Conservation (phyloP, 2,329 filamentous ascomycete genomes). For the Cryphonectria naterciae region DNA sequence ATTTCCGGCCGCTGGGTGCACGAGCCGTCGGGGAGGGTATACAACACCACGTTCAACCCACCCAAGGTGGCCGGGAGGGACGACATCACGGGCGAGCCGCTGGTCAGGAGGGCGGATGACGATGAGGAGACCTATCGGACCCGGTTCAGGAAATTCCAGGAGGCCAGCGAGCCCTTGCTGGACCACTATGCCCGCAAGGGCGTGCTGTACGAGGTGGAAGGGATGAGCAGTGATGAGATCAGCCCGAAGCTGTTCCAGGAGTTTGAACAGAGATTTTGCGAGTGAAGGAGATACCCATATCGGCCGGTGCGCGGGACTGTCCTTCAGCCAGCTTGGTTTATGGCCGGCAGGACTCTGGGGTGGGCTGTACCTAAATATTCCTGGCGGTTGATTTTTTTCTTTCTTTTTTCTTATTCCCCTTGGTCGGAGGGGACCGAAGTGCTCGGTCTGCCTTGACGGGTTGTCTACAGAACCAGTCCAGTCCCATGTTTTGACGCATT, state of each 20-base stretch:
- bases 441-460: conserved; percentile 11
- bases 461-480: not conserved
- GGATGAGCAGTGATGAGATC: conserved; percentile 93
- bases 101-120: conserved; percentile 85
- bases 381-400: conserved; percentile 1
- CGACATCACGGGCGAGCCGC: conserved; percentile 85
- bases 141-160: conserved; percentile 80
- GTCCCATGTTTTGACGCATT: not conserved
- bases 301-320: not conserved
- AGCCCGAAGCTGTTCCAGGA: conserved; percentile 84
- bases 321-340: not conserved
- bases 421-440: conserved; percentile 15
- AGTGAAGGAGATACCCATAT: conserved; percentile 17
- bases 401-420: too few species aligned
- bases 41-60: conserved; percentile 92
- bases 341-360: not conserved
- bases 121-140: conserved; percentile 83
- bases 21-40: conserved; percentile 85
- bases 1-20: conserved; percentile 95
- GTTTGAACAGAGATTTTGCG: conserved; percentile 75
- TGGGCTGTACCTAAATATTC: not conserved
- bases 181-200: conserved; percentile 87
- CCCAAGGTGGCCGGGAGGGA: conserved; percentile 81
- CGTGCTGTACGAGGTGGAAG: conserved; percentile 83
- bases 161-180: conserved; percentile 82